Conservation (phyloP, 1,139 yeast species). For the Trichomonascaceae sp. region DNA sequence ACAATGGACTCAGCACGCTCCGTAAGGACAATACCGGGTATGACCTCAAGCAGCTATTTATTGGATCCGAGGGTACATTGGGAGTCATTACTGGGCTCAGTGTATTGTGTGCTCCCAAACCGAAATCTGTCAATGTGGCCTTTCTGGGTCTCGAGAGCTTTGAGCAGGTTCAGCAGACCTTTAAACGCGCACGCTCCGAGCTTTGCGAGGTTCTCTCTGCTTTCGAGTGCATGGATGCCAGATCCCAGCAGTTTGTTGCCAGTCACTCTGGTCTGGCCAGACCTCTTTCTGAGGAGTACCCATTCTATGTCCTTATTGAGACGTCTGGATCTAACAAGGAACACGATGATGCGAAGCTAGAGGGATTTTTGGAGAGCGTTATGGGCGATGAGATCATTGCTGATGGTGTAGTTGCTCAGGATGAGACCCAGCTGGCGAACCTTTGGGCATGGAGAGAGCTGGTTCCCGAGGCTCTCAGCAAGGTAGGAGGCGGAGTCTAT, state of each 20-base stretch:
- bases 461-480: slow-evolving; percentile 78
- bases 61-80: slow-evolving; percentile 87
- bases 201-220: slow-evolving; percentile 82
- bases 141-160: slow-evolving; percentile 72
- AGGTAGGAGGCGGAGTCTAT: slow-evolving; percentile 88
- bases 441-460: slow-evolving; percentile 95
- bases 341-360: slow-evolving; percentile 38
- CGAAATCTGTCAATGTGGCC: slow-evolving; percentile 77
- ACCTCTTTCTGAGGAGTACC: slow-evolving; percentile 68
- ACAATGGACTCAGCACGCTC: slow-evolving; percentile 67
- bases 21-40: slow-evolving; percentile 93
- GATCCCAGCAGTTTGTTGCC: slow-evolving; percentile 56
- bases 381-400: slow-evolving; percentile 75
- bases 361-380: slow-evolving; percentile 63
- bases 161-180: slow-evolving; percentile 72
- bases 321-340: slow-evolving; percentile 88
- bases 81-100: slow-evolving; percentile 88
- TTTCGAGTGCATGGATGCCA: slow-evolving; percentile 85
- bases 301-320: slow-evolving; percentile 83
- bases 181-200: slow-evolving; percentile 65
- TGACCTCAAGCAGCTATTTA: slow-evolving; percentile 80
- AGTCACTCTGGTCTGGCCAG: slow-evolving; percentile 36
- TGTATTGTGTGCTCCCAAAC: slow-evolving; percentile 83
- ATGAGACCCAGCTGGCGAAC: slow-evolving; percentile 68
- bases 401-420: slow-evolving; percentile 95